Evolutionary conservation across 2,329 filamentous ascomycete species (phyloP), one percentile per base, ranked within the genome.

Genomic region (Lecanicillium sp.): DNA sequence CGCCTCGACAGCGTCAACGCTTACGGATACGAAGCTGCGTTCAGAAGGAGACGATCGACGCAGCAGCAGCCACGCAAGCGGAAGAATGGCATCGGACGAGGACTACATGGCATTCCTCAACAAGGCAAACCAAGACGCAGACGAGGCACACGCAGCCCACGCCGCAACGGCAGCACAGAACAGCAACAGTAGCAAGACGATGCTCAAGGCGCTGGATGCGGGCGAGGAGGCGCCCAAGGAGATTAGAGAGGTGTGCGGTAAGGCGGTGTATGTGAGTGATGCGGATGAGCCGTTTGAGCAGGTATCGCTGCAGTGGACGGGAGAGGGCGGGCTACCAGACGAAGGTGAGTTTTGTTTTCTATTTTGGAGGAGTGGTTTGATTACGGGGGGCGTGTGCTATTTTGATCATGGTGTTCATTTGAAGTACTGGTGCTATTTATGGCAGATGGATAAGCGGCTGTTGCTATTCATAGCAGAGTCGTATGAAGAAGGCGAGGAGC

Each of bases 231-330:
- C 88, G 38, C 85, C 88, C 6, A 60, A 65, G 35, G 60, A 63
- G 4, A 68, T 89, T 38, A 59, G 63, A 39, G 57, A 63, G 29
- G 68, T 64, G 7, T 63, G 62, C 38, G 65, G 70, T 35, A 63
- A 71, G 36, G 73, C 70, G 31, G 80, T 82, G 54, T 94, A 92
- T 59, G 60, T 75, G 13, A 92, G 83, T 45, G 89, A 95, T 43
- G 78, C 85, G 20, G 88, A 95, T 57, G 86, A 94, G 67, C 80
- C 83, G 4, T 95, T 94, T 59, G 78, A 84, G 56, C 77, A 79
- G 4, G 85, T 95, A 5, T 77, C 73, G 38, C 57, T 94, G 48
- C 70, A 68, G 47, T 85, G 73, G 63, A 59, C 67, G 15, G 68
- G 65, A 17, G 61, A 62, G 29, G 64, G 63, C 35, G 66, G 67